These are phyloP conservation scores for Chondrus crispus DNA, from an alignment of 23 red algal species.

Conservation along the genomic window DNA sequence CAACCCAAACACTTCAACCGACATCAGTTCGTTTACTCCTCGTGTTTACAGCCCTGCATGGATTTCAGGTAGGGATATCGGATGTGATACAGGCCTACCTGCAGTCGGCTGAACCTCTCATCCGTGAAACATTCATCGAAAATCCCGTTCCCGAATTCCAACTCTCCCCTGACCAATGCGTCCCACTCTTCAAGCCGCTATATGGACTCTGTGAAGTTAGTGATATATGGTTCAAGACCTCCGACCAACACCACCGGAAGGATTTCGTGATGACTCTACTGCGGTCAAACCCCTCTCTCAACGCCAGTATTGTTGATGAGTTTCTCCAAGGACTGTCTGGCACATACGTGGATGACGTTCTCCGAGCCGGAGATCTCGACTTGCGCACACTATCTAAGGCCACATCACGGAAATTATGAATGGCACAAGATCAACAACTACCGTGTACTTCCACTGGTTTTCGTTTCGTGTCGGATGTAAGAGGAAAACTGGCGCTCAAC, in stretches of 20 bases:
- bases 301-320: not conserved
- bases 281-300: not conserved
- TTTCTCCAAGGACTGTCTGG: not conserved
- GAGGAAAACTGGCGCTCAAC: not conserved
- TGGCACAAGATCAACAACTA: not conserved
- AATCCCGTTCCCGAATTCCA: not conserved
- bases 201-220: constrained; percentile 11
- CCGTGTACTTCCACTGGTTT: constrained; percentile 1
- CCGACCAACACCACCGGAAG: not conserved
- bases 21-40: not conserved
- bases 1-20: not conserved
- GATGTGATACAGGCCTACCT: not conserved
- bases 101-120: not conserved
- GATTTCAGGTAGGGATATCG: not conserved
- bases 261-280: not conserved
- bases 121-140: not conserved
- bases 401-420: not conserved
- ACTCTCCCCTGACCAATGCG: not conserved
- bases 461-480: not conserved
- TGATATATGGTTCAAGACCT: not conserved
- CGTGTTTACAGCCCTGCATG: not conserved
- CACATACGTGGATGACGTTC: not conserved
- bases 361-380: not conserved
- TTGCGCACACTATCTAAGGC: not conserved
- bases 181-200: not conserved